Evolutionary conservation across 176 grass and related monocot genomes (phyloP), one percentile per base, ranked within the genome.

Genomic region (Thalia dealbata): DNA sequence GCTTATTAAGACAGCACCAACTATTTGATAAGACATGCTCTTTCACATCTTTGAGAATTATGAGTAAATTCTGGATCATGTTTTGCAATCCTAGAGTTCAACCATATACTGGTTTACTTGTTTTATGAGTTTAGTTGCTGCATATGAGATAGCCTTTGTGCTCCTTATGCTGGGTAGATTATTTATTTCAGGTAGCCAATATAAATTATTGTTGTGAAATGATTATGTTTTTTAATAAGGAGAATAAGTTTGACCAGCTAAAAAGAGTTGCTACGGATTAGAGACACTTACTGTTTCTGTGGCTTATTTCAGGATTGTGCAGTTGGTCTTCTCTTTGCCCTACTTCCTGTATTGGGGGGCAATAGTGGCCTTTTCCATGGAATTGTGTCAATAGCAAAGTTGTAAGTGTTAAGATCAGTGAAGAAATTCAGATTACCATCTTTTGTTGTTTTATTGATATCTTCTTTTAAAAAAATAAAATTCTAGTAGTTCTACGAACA

Each of bases 281-380:
- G 64, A 9, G 63, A 15, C 68, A 11, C 11, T 61, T 27, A 65
- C 29, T 87, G 71, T 43, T 73, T 46, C 26, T 69, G 50, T 74
- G 16, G 4, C 59, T 84, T 79, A 41, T 50, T 82, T 68, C 90
- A 97, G 95, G 95, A 99, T 67, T 99, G 95, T 99, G 95, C 95
- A 22, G 85, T 99, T 73, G 95, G 95, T 35, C 69, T 99, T 59
- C 84, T 99, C 11, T 99, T 99, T 86, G 95, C 90, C 75, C 81
- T 99, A 64, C 91, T 99, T 81, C 95, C 95, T 72, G 87, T 99
- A 76, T 79, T 99, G 24, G 90, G 90, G 29, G 95, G 95, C 81
- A 83, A 58, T 64, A 91, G 85, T 83, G 88, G 90, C 65, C 74
- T 95, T 82, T 88, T 99, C 72, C 84, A 81, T 77, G 95, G 95